Evolutionary conservation across 805 yeast species (phyloP), one percentile per base, ranked within the genome.

Genomic region (Teunomyces funiuensis): DNA sequence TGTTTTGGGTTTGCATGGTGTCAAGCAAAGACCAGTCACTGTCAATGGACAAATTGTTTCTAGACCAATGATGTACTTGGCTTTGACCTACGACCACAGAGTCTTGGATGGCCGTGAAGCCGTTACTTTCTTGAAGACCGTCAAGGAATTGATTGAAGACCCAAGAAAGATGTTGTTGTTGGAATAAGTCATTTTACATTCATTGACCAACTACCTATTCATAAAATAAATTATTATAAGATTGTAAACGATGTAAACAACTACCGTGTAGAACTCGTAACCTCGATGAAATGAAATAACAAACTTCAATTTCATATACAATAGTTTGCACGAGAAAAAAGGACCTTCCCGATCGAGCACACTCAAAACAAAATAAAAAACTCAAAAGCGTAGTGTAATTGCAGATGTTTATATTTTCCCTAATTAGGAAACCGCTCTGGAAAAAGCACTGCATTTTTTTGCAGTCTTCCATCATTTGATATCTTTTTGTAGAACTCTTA

Each of bases 51-150:
- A 91, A 77, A 79, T 93, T 55, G 99, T 87, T 54, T 79, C 91
- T 33, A 86, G 98, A 77, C 99, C 99, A 66, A 91, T 93, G 98
- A 93, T 93, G 99, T 93, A 93, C 80, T 73, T 93, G 60, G 99
- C 99, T 41, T 83, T 93, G 68, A 91, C 99, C 44, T 93, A 93
- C 69, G 99, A 93, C 66, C 99, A 93, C 76, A 85, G 99, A 77
- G 83, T 93, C 63, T 76, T 93, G 63, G 99, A 93, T 65, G 99
- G 99, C 56, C 88, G 98, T 73, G 99, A 93, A 75, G 98, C 97
- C 43, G 99, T 93, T 49, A 87, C 91, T 46, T 93, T 91, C 88
- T 80, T 93, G 73, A 90, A 82, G 77, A 88, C 96, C 26, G 83
- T 93, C 51, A 93, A 93, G 79, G 99, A 93, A 74, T 81, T 87